Evolutionary conservation across 805 yeast species (phyloP), one percentile per base, ranked within the genome.

Genomic region (Candida rishiriensis): DNA sequence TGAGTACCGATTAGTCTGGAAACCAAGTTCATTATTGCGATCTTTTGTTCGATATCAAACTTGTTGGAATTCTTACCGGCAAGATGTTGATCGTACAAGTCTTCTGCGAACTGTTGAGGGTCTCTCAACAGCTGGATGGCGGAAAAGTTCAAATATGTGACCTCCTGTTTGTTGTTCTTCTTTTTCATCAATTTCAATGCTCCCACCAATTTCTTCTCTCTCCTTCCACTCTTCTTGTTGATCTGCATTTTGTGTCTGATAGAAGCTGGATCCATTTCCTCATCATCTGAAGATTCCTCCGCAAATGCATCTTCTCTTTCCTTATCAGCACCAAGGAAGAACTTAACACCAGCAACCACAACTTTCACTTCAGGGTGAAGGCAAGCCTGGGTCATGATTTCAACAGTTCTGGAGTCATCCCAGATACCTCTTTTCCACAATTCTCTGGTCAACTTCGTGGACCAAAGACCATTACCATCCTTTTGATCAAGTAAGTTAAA

Each of bases 361-460:
- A 93, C 93, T 66, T 93, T 93, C 13, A 74, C 71, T 56, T 93
- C 96, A 13, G 84, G 83, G 59, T 89, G 97, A 49, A 88, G 66
- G 2, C 97, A 88, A 1, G 98, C 97, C 56, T 88, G 93, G 1
- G 95, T 84, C 98, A 93, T 90, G 58, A 93, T 81, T 65, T 93
- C 99, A n/a, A 93, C 96, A 0, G 98, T 85, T 57, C 97, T 75
- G 0, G 96, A 78, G 63, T 93, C 99, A 64, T 89, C 97, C 99
- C 99, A 93, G 46, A 93, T 86, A 59, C 96, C 96, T 61, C 98
- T 78, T 70, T 96, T 79, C 99, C 99, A 93, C 41, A 93, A 71
- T 64, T 93, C 98, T 61, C 98, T 78, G 5, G 97, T 89, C 45
- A 93, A 70, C 58, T 88, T 90, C 3, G 97, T 87, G 8, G 98